A percentile compares a stretch with the other conserved stretches of the same genome.
These are phyloP conservation scores for Rhexocercosporidium sp. DNA, from an alignment of 2,329 filamentous ascomycete genomes.

Conservation along the genomic window DNA sequence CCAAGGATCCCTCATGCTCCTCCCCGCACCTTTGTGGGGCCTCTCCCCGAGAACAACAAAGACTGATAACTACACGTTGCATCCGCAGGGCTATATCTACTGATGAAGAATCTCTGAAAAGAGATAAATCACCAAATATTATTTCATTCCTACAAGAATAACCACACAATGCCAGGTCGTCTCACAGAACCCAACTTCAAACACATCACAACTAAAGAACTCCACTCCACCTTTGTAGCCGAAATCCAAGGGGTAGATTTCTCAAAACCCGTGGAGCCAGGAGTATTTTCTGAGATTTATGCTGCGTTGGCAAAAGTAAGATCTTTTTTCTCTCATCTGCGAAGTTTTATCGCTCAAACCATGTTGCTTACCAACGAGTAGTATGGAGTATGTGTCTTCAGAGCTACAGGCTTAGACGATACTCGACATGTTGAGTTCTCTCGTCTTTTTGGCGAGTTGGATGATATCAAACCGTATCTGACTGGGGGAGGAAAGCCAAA, in stretches of 20 bases:
- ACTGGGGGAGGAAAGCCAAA: slow-evolving; percentile 46
- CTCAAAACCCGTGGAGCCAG: slow-evolving; percentile 40
- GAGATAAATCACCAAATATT: too few relatives aligned
- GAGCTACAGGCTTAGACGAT: slow-evolving; percentile 55
- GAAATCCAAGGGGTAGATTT: slow-evolving; percentile 47
- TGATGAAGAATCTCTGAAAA: too few relatives aligned
- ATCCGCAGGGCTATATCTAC: too few relatives aligned
- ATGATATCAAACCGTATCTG: slow-evolving; percentile 58
- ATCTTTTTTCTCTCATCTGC: background rate
- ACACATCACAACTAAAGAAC: slow-evolving; percentile 41
- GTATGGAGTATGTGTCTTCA: slow-evolving; percentile 60
- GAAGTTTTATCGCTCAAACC: slow-evolving; percentile 10
- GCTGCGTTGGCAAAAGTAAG: slow-evolving; percentile 45
- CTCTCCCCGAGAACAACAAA: slow-evolving; percentile 1
- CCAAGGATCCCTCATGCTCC: background rate
- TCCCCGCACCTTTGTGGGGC: background rate
- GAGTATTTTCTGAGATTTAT: slow-evolving; percentile 45
- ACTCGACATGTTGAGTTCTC: slow-evolving; percentile 57
- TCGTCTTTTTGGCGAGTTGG: slow-evolving; percentile 57
- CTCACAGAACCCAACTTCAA: slow-evolving; percentile 37
- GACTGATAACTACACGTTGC: too few relatives aligned
- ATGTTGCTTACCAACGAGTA: slow-evolving; percentile 32
- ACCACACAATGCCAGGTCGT: slow-evolving; percentile 18
- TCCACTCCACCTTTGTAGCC: slow-evolving; percentile 47
- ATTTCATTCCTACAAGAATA: background rate